Evolutionary conservation across 106 monocot species (phyloP).

Genomic region (Allium cepa): DNA sequence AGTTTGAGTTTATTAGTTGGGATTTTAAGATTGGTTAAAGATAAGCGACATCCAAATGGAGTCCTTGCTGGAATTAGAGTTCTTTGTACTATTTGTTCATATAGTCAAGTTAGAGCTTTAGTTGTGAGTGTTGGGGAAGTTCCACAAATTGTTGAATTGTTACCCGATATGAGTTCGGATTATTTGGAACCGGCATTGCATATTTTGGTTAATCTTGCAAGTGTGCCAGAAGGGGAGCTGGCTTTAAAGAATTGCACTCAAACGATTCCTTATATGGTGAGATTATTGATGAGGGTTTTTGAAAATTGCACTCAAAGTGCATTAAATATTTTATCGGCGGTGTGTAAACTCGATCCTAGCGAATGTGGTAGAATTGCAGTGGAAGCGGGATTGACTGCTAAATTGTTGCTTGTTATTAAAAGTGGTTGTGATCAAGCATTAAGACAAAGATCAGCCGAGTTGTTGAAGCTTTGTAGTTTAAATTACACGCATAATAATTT

Average conservation of each 20-base stretch:
- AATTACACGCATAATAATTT: slow-evolving; percentile 59
- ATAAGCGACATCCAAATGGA: slow-evolving; percentile 34
- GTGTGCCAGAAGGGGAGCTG: slow-evolving; percentile 24
- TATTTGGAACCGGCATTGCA: slow-evolving; percentile 32
- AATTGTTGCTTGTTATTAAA: slow-evolving; percentile 75
- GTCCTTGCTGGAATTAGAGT: slow-evolving; percentile 32
- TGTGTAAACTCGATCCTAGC: slow-evolving; percentile 59
- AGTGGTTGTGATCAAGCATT: slow-evolving; percentile 53
- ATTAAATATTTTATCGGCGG: slow-evolving; percentile 45
- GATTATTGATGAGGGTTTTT: slow-evolving; percentile 66
- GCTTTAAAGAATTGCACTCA: slow-evolving; percentile 46
- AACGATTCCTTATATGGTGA: slow-evolving; percentile 42
- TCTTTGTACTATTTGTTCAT: slow-evolving; percentile 30
- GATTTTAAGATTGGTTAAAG: slow-evolving; percentile 40
- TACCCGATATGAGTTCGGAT: slow-evolving; percentile 24
- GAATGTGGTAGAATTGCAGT: slow-evolving; percentile 62
- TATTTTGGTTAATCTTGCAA: slow-evolving; percentile 37
- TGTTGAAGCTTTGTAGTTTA: slow-evolving; percentile 87
- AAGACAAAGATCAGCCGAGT: slow-evolving; percentile 63
- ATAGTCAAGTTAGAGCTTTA: slow-evolving; percentile 18
- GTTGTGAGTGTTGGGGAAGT: slow-evolving; percentile 50
- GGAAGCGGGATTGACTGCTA: slow-evolving; percentile 71
- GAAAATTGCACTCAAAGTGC: slow-evolving; percentile 52
- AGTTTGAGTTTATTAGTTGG: slow-evolving; percentile 57
- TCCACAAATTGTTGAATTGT: slow-evolving; percentile 40